Base-by-base conservation (phyloP, 2,329 filamentous ascomycete genomes). In the Stachybotrys chartarum region DNA sequence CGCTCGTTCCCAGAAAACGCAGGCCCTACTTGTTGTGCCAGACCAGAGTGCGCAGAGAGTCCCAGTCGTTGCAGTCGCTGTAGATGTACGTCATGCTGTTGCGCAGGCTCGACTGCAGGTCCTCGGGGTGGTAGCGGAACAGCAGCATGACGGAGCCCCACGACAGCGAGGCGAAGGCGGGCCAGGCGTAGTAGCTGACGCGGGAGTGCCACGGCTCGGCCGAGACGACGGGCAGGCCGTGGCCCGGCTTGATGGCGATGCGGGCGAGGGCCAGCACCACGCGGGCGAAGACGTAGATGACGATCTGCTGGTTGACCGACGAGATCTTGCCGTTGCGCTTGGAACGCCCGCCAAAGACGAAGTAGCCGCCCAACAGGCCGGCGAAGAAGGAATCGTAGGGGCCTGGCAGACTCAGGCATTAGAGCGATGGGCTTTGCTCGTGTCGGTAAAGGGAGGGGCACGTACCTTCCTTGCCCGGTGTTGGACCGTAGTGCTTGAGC, bases 1-100 rank as follows among this genome's bases (percentile, higher is more conserved):
- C 39, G 11, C 24, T 24, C 24, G 24, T 4, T 24, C 24, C 24
- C 24, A 24, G 24, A 24, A 24, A 24, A 24, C 24, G 24, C 24
- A 24, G 24, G 24, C 4, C 66, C 67, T 70, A 86, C 68, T 84
- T 84, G 63, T 97, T 97, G 72, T 96, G 88, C 81, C 90, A 87
- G 18, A 96, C 66, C 65, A 97, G 85, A 62, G 87, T 97, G 70
- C 87, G 78, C 68, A 96, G 77, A 45, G 87, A 88, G 67, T 96
- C 88, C 91, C 93, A 99, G 57, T 88, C 80, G 66, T 97, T 88
- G 60, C 89, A 91, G 71, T 97, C 88, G 57, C 84, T 80, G 70
- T 93, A 99, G 78, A 99, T 96, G 68, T 99, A 99, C 64, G 84
- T 90, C 94, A 99, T 99, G 76, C 91, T 97, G 74, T 86, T 92